Conservation (phyloP, 805 yeast genomes). For the Kuraishia hungarica region DNA sequence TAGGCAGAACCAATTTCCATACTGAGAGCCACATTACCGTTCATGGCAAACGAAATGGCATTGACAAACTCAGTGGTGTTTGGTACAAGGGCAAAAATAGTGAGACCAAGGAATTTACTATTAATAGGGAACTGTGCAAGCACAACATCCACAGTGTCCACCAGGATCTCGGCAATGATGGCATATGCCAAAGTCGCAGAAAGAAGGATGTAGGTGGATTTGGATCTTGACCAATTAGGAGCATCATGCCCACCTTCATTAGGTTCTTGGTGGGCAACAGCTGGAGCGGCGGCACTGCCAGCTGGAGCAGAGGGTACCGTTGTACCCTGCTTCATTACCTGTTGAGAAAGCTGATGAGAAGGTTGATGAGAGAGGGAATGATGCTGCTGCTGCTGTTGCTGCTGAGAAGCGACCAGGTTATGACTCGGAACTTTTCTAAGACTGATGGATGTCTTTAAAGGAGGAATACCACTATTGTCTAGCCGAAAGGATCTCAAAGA, state of each 20-base stretch:
- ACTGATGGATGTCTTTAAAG: constrained; percentile 6
- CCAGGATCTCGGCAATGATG: constrained; percentile 87
- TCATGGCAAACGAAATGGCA: constrained; percentile 93
- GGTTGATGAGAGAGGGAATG: background rate
- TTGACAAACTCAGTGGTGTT: constrained; percentile 94
- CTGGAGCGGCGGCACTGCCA: constrained; percentile 3
- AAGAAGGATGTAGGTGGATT: constrained; percentile 74
- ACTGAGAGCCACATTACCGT: constrained; percentile 92
- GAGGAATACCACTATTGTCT: background rate
- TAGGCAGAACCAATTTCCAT: constrained; percentile 99
- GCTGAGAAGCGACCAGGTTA: constrained; percentile 3
- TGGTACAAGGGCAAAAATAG: constrained; percentile 93
- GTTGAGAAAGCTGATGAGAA: background rate
- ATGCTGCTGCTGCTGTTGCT: constrained; percentile 7
- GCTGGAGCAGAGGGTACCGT: constrained; percentile 4
- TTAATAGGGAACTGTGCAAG: constrained; percentile 69
- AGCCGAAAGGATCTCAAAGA: background rate
- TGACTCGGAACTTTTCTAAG: constrained; percentile 1
- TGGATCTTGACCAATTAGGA: constrained; percentile 90
- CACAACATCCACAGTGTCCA: constrained; percentile 87
- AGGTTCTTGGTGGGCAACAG: constrained; percentile 15
- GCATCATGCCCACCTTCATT: constrained; percentile 81
- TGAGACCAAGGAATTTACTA: constrained; percentile 87
- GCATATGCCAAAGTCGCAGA: constrained; percentile 87
- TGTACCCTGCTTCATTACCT: background rate